Evolutionary conservation across 2,329 filamentous ascomycete genomes (phyloP), one percentile per base, ranked within the genome.

Genomic region (Aureobasidium sp.): DNA sequence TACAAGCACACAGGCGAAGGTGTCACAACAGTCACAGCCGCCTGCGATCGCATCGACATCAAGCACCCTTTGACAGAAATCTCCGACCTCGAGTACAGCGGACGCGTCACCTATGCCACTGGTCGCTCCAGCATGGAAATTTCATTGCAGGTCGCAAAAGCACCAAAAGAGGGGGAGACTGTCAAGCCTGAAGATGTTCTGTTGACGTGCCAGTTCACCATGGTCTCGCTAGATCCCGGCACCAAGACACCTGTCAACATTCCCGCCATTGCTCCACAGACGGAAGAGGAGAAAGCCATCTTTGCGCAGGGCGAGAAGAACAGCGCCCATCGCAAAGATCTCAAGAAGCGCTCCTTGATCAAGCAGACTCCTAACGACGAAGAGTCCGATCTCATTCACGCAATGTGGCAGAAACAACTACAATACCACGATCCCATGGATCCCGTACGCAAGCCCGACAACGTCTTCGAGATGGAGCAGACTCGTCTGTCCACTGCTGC

Each of bases 51-150:
- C 55, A 87, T 87, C 67, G 82, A 80, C 3, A 85, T 91, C 67
- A 83, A 88, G 52, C 83, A 89, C 63, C 87, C 88, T 0, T 77
- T 91, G 27, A 87, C 84, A 41, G 87, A 91, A 68, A 90, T 92
- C 60, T 91, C 88, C 66, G 88, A 92, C 71, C 82, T 92, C 11
- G 86, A 91, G 69, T 82, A 90, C 42, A 89, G 86, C 63, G 84
- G 84, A 5, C 79, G 83, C 65, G 84, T 87, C 22, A 85, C 88
- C 0, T 91, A 90, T 70, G 87, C 88, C 0, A 87, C 88, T 0
- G 88, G 88, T 0, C 76, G 87, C 62, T 88, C 85, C 64, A 89
- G 86, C 70, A 84, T 90, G 73, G 88, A 91, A 67, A 85, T 91
- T 9, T 89, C 87, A 0, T 82, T 89, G 66, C 86, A 89, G 70